Evolutionary conservation across 768 basidiomycete species (phyloP), one percentile per base, ranked within the genome.

Genomic region (Auriscalpium microsporum): DNA sequence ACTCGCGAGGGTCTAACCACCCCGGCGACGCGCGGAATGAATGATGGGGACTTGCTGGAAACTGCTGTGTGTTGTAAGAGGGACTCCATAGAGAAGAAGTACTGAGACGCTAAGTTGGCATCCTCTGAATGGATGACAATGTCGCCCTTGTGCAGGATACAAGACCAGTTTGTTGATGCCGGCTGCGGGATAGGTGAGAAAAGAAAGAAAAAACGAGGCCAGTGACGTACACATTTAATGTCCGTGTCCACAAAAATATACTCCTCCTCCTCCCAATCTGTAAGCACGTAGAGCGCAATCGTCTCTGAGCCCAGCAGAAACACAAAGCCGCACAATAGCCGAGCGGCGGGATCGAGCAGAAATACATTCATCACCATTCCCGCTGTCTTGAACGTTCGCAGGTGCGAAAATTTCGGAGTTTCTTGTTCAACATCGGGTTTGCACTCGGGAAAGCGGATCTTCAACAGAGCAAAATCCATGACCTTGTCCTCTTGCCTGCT

Each of bases 351-450:
- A 61, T 87, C 86, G 33, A 88, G 75, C 21, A 88, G 72, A 63
- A 87, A 88, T 23, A 88, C 81, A 60, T 87, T 87, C 84, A 87
- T 86, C 11, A 87, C 85, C 11, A 83, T 78, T 4, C 86, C 86
- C 0, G 75, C 73, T 0, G 82, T 85, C 58, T 77, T 77, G 62
- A 87, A 87, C 10, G 76, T 73, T 16, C 82, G 78, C n/a, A 86
- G 75, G 49, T 74, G 76, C 10, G 76, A 78, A 62, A 87, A 87
- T 1, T 70, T 54, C 1, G 86, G 85, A 4, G 28, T 4, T 28
- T 28, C 28, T 28, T 4, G 28, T 7, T 28, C 28, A 28, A 4
- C 28, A 28, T 28, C 28, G 28, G 28, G 28, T 8, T 42, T 42
- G 17, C 17, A 19, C 19, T 36, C 58, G 4, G 77, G 78, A 57